Base-by-base conservation (phyloP, 2,329 filamentous ascomycete species). In the Tolypocladium tropicale region DNA sequence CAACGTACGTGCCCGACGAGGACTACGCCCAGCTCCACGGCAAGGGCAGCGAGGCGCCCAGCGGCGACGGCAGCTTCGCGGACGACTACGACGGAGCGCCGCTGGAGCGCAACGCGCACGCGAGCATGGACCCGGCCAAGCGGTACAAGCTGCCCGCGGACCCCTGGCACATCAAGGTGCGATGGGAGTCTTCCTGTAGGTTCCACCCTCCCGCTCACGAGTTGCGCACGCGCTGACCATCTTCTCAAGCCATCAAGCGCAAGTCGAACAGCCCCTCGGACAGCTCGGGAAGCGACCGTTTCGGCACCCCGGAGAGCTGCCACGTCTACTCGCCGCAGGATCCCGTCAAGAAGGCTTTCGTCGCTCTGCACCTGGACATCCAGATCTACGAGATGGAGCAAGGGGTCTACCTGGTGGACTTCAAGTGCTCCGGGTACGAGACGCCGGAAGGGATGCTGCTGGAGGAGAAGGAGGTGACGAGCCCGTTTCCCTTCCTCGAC, bases 361-460 rank as follows among this genome's bases (percentile, higher is more conserved):
- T 95, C n/a, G 93, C 89, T 68, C 88, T 97, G 66, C 94, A 96
- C 68, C 84, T 99, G 69, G 92, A 95, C 62, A 96, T 99, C 60
- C 94, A 96, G 70, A 86, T 96, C 53, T 96, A 96, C 72, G 88
- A 91, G 67, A 91, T 97, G 77, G 93, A 97, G 70, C 84, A 85
- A 57, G 88, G 89, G 55, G 93, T 94, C 62, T 97, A 93, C 71
- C 86, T 99, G 60, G 94, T 99, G 52, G 94, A 99, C 70, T 99
- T 99, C 78, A 97, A 96, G 70, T 97, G 93, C 70, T 92, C 94
- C 16, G 94, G 94, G 23, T 99, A 99, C 73, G 94, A 99, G 74
- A 90, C 81, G 51, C 67, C 77, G 14, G 78, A 94, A 55, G 86
- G 93, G 52, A 83, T 86, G 61, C 76, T 87, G 53, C 76, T 91